phyloP scores from a whole-genome alignment of 495 filamentous ascomycete species.

The Bacidia gigantensis region DNA sequence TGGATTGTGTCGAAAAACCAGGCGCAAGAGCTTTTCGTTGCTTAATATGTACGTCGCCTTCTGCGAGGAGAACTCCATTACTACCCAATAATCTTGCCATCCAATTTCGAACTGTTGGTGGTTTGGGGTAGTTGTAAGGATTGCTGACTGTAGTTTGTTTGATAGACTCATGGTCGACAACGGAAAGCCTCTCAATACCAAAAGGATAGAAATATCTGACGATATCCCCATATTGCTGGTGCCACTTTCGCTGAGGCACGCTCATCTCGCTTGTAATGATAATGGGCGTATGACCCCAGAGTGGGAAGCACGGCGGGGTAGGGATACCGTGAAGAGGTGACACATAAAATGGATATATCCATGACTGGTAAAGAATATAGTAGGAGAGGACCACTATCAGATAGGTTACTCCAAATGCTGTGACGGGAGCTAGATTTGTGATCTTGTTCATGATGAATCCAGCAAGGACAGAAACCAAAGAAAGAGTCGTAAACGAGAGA shows the following conservation, averaged over 20 bases:
- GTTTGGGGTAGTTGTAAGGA: constrained; percentile 41
- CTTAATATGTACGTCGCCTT: constrained; percentile 29
- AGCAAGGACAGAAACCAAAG: too few species aligned
- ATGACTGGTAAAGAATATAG: constrained; percentile 18
- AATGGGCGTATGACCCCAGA: constrained; percentile 30
- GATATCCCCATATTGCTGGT: constrained; percentile 28
- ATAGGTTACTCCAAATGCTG: too few species aligned
- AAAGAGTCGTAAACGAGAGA: too few species aligned
- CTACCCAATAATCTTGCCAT: constrained; percentile 35
- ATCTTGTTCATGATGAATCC: too few species aligned
- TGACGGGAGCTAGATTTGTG: too few species aligned
- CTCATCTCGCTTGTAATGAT: constrained; percentile 28
- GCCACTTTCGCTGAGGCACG: constrained; percentile 29
- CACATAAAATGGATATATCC: constrained; percentile 29
- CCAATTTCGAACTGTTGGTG: constrained; percentile 34
- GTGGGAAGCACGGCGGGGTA: constrained; percentile 29
- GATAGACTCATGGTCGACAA: constrained; percentile 31
- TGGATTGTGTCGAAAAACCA: constrained; percentile 32
- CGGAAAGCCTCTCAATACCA: constrained; percentile 29
- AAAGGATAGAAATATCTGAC: constrained; percentile 34
- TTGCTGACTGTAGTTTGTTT: constrained; percentile 38
- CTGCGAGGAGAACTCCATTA: constrained; percentile 35
- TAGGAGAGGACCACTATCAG: too few species aligned
- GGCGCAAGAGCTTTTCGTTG: constrained; percentile 36
- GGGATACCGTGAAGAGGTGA: constrained; percentile 32